phyloP scores from a whole-genome alignment of 1,139 yeast genomes.

The Diutina siamensis region DNA sequence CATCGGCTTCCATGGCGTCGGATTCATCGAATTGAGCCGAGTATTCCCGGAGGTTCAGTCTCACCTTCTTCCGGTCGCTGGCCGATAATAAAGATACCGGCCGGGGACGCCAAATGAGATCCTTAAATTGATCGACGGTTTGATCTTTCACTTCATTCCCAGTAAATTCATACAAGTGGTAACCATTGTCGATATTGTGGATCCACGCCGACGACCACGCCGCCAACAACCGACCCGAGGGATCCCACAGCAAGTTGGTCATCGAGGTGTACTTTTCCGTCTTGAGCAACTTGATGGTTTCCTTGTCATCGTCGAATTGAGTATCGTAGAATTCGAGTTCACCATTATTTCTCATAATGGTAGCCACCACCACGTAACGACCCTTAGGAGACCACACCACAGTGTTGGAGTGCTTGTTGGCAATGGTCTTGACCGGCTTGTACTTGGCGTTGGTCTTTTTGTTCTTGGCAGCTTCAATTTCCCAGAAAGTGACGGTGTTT shows the following conservation, averaged over 20 bases:
- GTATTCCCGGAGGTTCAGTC: conserved; percentile 82
- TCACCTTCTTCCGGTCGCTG: conserved; percentile 78
- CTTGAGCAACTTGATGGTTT: conserved; percentile 50
- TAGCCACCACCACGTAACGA: conserved; percentile 71
- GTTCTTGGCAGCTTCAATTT: conserved; percentile 44
- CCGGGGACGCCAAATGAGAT: conserved; percentile 95
- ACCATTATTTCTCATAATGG: conserved; percentile 51
- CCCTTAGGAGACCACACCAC: conserved; percentile 91
- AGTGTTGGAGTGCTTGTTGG: conserved; percentile 60
- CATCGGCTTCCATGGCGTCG: conserved; percentile 95
- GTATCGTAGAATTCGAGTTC: conserved; percentile 81
- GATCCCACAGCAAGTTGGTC: conserved; percentile 89
- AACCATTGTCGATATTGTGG: conserved; percentile 83
- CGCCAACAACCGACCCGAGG: conserved; percentile 83
- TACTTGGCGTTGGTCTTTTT: conserved; percentile 17
- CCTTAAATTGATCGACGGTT: conserved; percentile 71
- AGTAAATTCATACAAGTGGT: conserved; percentile 72
- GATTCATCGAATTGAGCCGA: conserved; percentile 88
- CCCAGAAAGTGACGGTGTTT: conserved; percentile 70
- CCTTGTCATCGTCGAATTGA: conserved; percentile 61
- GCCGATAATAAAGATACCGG: conserved; percentile 68
- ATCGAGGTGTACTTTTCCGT: conserved; percentile 63
- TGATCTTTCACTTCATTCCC: conserved; percentile 74
- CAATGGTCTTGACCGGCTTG: conserved; percentile 33
- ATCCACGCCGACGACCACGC: conserved; percentile 85